phyloP scores from a whole-genome alignment of 441 rosid genomes.

The Raphanus hybrid region DNA sequence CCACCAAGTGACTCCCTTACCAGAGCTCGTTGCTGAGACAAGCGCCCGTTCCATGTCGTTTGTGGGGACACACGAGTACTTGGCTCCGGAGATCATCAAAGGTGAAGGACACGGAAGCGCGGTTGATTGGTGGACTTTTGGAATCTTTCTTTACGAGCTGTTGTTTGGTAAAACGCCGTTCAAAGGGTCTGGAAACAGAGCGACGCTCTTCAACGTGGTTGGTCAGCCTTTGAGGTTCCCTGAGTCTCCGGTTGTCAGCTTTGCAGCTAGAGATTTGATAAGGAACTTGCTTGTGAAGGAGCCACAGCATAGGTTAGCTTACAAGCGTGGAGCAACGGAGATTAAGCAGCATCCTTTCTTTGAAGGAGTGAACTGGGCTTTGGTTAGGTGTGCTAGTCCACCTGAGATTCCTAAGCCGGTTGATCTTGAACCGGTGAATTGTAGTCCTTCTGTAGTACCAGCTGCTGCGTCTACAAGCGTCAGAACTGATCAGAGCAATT shows the following conservation, averaged over 20 bases:
- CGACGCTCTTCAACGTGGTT: conserved; percentile 68
- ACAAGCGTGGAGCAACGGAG: conserved; percentile 74
- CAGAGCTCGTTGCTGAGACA: no score
- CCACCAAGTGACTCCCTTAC: no score
- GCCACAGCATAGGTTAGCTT: conserved; percentile 68
- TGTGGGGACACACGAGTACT: conserved; percentile 55
- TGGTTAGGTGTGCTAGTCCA: conserved; percentile 46
- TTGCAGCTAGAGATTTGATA: conserved; percentile 69
- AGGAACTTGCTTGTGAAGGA: conserved; percentile 72
- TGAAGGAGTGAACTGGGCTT: conserved; percentile 75
- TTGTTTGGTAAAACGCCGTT: conserved; percentile 60
- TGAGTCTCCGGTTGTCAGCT: conserved; percentile 59
- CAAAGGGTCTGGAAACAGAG: conserved; percentile 68
- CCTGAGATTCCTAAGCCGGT: conserved; percentile 19
- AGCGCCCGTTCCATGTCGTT: no score
- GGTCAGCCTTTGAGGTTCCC: conserved; percentile 51
- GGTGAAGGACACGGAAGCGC: conserved; percentile 79
- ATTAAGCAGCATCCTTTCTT: conserved; percentile 75
- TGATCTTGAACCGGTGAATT: conserved; percentile 51
- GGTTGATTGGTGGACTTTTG: conserved; percentile 83
- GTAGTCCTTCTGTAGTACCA: conserved; percentile 47
- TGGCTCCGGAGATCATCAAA: conserved; percentile 65
- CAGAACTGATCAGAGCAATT: conserved; percentile 57
- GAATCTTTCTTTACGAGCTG: conserved; percentile 69
- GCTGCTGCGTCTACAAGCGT: conserved; percentile 54